These are phyloP conservation scores for Flaveria brownii DNA, from an alignment of 129 eudicot genomes.

Conservation along the genomic window DNA sequence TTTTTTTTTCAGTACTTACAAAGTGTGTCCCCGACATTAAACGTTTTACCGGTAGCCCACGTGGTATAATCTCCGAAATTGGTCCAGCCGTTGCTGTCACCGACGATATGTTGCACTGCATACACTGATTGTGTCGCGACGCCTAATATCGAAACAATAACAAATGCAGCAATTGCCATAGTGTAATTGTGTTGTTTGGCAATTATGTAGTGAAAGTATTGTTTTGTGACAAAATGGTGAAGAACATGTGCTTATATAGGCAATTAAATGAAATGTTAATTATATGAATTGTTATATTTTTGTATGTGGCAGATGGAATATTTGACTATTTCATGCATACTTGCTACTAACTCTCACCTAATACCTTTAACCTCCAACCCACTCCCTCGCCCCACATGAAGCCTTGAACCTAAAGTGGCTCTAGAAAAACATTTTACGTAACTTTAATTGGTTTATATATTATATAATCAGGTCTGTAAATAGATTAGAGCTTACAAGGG, in stretches of 20 bases:
- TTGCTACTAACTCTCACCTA: constrained; percentile 45
- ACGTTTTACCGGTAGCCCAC: constrained; percentile 40
- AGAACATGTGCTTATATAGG: constrained; percentile 29
- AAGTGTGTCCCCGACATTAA: constrained; percentile 45
- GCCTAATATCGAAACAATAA: constrained; percentile 20
- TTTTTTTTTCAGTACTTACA: constrained; percentile 29
- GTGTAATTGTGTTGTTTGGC: background rate
- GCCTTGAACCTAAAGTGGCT: background rate
- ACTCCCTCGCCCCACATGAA: constrained; percentile 33
- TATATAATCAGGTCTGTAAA: background rate
- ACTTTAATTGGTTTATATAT: background rate
- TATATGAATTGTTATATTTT: background rate
- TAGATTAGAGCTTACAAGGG: too few relatives aligned
- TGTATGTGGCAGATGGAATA: constrained; percentile 45
- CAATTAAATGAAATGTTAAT: constrained; percentile 3
- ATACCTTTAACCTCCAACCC: constrained; percentile 32
- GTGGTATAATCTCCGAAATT: constrained; percentile 38
- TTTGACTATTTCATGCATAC: constrained; percentile 35
- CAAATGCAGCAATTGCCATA: constrained; percentile 21
- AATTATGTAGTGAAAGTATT: constrained; percentile 12
- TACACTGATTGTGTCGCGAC: constrained; percentile 9
- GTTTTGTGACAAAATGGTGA: constrained; percentile 22
- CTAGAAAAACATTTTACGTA: background rate
- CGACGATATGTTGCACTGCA: constrained; percentile 40
- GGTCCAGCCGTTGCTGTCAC: constrained; percentile 42